Base-by-base conservation (phyloP, 1,284 basidiomycete genomes). In the Stygiomarasmius scandens region DNA sequence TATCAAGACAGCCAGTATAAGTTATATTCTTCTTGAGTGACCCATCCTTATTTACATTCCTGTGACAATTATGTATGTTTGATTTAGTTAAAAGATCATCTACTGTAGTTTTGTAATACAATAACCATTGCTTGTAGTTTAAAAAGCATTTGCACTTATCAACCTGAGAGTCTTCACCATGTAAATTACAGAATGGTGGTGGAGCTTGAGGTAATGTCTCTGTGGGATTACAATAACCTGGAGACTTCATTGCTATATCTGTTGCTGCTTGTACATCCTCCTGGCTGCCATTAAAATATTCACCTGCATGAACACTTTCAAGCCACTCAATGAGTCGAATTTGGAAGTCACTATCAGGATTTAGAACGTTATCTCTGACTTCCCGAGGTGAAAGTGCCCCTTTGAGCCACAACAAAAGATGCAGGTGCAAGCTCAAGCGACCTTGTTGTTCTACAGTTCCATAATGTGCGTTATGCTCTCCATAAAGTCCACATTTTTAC, bases 401-500 rank as follows among this genome's bases (percentile, higher is more conserved):
- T 41, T 58, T 41, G 11, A 74, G 66, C 73, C 73, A 74, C 1
- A 74, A 27, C 2, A 74, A 44, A 11, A 69, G 50, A 52, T 74
- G 71, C 6, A 72, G 45, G 60, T 75, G 72, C 3, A 74, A 55
- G 0, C 72, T 69, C 2, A 71, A 52, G 5, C 67, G 59, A 2
- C 71, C 71, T 63, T 74, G 72, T 25, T 70, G 66, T 56, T 75
- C 72, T 4, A 74, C 71, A 3, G 71, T 72, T 4, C 73, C 72
- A 63, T 74, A 74, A 55, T 72, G 73, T 3, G 63, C 71, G 20
- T 60, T 49, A 1, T 63, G 68, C 11, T 67, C 49, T 2, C 71
- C 69, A 59, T 59, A 70, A 4, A 67, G 24, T n/a, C 69, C 69
- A 11, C 22, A 14, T 54, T 54, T 20, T 59, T 54, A 20, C 65